These are phyloP conservation scores for Byssochlamys sp. DNA, from an alignment of 2,329 filamentous ascomycete species.

Conservation along the genomic window DNA sequence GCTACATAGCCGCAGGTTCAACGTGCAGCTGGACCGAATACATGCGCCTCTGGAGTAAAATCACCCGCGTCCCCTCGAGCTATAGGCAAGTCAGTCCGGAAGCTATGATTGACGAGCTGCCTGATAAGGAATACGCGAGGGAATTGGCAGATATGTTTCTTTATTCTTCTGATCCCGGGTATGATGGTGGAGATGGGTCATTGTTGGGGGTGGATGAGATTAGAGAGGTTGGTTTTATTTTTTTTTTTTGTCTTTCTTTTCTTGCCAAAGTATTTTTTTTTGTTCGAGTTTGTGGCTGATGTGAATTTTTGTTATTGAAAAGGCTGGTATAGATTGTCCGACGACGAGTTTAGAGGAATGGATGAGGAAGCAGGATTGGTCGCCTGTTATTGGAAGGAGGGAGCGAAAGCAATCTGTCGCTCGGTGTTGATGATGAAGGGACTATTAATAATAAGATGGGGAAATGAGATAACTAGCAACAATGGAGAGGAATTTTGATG, in stretches of 20 bases:
- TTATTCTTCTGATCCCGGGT: constrained; percentile 41
- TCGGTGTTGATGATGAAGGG: not conserved
- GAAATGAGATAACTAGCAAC: not conserved
- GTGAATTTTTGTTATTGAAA: not conserved
- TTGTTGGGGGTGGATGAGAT: constrained; percentile 38
- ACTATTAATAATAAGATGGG: not conserved
- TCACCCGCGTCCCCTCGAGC: constrained; percentile 23
- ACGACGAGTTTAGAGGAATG: constrained; percentile 21
- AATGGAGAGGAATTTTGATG: not conserved
- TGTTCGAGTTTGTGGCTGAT: too few species aligned
- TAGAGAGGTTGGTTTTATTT: constrained; percentile 27
- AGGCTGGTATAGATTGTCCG: constrained; percentile 36
- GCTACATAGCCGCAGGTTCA: constrained; percentile 42
- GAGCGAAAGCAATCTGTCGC: not conserved
- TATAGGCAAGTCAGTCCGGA: constrained; percentile 36
- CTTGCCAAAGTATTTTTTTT: not conserved
- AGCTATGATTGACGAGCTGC: constrained; percentile 31
- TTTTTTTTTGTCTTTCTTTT: not conserved
- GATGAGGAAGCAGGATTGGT: constrained; percentile 21
- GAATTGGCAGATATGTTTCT: constrained; percentile 41
- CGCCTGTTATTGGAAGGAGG: constrained; percentile 4
- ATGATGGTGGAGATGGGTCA: constrained; percentile 37
- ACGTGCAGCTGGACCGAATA: constrained; percentile 41
- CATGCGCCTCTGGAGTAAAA: constrained; percentile 33
- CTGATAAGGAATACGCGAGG: constrained; percentile 34